phyloP scores from a whole-genome alignment of 202 grass and related monocot species.

The Cymbopogon flexuosus region DNA sequence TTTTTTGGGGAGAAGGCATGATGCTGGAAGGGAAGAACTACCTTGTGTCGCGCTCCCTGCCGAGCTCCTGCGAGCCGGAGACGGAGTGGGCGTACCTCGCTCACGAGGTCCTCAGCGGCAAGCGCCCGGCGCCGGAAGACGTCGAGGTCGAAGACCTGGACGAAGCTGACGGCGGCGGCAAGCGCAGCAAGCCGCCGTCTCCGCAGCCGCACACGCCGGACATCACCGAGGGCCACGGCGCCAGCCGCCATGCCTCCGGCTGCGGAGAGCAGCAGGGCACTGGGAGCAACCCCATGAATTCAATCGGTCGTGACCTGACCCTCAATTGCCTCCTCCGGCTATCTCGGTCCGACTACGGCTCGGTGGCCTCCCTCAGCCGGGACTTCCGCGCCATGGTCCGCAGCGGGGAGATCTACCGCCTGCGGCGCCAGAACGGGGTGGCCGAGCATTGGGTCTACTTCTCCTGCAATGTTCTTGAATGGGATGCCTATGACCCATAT shows the following conservation, averaged over 20 bases:
- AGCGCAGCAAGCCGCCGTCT: slow-evolving; percentile 66
- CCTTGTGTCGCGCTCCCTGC: slow-evolving; percentile 55
- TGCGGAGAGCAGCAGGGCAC: slow-evolving; percentile 14
- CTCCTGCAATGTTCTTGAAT: slow-evolving; percentile 79
- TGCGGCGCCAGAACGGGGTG: slow-evolving; percentile 48
- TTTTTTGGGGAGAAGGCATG: slow-evolving; percentile 21
- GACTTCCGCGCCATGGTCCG: slow-evolving; percentile 68
- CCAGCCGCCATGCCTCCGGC: slow-evolving; percentile 15
- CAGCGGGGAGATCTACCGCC: slow-evolving; percentile 69
- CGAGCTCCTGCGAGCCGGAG: slow-evolving; percentile 56
- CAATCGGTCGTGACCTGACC: slow-evolving; percentile 70
- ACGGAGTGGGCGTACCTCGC: slow-evolving; percentile 50
- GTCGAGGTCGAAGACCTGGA: slow-evolving; percentile 37
- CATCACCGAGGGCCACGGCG: slow-evolving; percentile 43
- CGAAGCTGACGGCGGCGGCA: slow-evolving; percentile 41
- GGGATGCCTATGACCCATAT: slow-evolving; percentile 87
- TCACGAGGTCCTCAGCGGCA: slow-evolving; percentile 48
- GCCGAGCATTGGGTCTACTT: slow-evolving; percentile 94
- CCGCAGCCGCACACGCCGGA: slow-evolving; percentile 70
- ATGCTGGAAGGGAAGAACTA: slow-evolving; percentile 82
- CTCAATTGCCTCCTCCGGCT: slow-evolving; percentile 73
- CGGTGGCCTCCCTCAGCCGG: slow-evolving; percentile 61
- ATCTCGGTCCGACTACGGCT: slow-evolving; percentile 79
- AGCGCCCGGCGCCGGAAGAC: slow-evolving; percentile 50
- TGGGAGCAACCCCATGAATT: slow-evolving; percentile 54